phyloP scores from a whole-genome alignment of 2,329 filamentous ascomycete species.

The Aspergillus persii region DNA sequence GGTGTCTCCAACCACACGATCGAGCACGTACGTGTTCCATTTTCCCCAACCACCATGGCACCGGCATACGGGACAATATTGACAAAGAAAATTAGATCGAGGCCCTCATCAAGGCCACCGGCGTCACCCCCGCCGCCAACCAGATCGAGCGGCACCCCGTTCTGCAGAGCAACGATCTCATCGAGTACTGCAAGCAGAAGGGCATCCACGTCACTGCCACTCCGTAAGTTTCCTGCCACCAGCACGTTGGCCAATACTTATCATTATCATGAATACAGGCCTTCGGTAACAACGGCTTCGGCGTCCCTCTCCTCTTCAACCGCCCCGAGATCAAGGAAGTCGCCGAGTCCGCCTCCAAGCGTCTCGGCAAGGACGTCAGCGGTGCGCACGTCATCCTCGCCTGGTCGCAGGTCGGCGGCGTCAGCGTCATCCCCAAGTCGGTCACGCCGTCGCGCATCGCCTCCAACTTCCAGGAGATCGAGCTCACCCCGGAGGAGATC shows the following conservation, averaged over 20 bases:
- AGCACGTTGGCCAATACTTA: neutral
- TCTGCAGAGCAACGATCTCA: constrained; percentile 59
- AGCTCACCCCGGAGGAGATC: constrained; percentile 39
- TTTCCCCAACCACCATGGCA: too few species aligned
- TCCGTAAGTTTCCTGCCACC: constrained; percentile 41
- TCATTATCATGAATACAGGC: constrained; percentile 30
- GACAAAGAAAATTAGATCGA: constrained; percentile 42
- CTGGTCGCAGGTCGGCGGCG: constrained; percentile 41
- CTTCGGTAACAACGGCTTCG: constrained; percentile 59
- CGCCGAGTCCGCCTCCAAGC: constrained; percentile 53
- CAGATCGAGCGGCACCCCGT: constrained; percentile 70
- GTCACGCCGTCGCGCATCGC: constrained; percentile 43
- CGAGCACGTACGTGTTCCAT: constrained; percentile 28
- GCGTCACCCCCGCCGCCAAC: constrained; percentile 62
- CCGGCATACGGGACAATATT: too few species aligned
- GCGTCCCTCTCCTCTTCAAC: constrained; percentile 62
- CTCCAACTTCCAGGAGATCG: constrained; percentile 44
- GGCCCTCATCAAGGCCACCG: constrained; percentile 53
- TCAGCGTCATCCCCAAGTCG: constrained; percentile 45
- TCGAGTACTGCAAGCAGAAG: constrained; percentile 57
- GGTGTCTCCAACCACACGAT: constrained; percentile 45
- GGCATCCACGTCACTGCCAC: constrained; percentile 61
- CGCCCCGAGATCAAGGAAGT: constrained; percentile 63
- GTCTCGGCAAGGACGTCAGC: constrained; percentile 33
- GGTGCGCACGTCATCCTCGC: constrained; percentile 40